Evolutionary conservation across 306 rosid species (phyloP).

Genomic region (Sicyos baderoa): DNA sequence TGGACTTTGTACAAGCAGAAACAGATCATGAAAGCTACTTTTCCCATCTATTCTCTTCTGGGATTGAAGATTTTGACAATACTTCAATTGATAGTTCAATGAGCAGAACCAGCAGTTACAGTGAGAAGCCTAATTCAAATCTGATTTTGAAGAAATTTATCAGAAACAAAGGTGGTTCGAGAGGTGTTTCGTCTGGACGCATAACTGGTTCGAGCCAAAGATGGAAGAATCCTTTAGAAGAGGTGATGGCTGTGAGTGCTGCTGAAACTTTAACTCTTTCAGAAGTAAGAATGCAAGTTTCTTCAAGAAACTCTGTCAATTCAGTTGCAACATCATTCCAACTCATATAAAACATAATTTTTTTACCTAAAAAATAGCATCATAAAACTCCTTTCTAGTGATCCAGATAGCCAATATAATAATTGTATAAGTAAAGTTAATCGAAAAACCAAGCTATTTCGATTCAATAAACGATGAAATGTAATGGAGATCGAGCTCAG

Average conservation of each 20-base stretch:
- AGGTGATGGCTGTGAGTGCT: conserved; percentile 63
- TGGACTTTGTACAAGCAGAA: conserved; percentile 83
- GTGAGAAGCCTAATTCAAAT: conserved; percentile 66
- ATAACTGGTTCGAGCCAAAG: conserved; percentile 42
- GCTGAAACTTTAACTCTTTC: conserved; percentile 42
- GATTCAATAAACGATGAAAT: conserved; percentile 75
- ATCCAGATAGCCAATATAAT: conserved; percentile 43
- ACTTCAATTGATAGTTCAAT: conserved; percentile 36
- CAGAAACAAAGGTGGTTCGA: conserved; percentile 63
- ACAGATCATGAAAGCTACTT: conserved; percentile 92
- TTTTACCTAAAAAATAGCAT: conserved; percentile 67
- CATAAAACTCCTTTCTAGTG: conserved; percentile 40
- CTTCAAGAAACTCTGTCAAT: conserved; percentile 50
- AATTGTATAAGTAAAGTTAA: conserved; percentile 28
- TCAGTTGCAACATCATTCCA: conserved; percentile 76
- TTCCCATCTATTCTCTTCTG: conserved; percentile 86
- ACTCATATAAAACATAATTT: conserved; percentile 74
- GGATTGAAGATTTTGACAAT: conserved; percentile 77
- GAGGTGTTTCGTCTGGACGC: conserved; percentile 50
- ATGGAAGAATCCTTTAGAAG: conserved; percentile 62
- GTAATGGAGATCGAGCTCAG: conserved; percentile 76
- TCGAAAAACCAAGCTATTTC: conserved; percentile 63
- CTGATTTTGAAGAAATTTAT: conserved; percentile 84
- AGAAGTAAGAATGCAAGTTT: conserved; percentile 35
- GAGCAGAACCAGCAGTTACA: conserved; percentile 42